Evolutionary conservation across 768 basidiomycete genomes (phyloP).

Genomic region (Kwoniella sp.): DNA sequence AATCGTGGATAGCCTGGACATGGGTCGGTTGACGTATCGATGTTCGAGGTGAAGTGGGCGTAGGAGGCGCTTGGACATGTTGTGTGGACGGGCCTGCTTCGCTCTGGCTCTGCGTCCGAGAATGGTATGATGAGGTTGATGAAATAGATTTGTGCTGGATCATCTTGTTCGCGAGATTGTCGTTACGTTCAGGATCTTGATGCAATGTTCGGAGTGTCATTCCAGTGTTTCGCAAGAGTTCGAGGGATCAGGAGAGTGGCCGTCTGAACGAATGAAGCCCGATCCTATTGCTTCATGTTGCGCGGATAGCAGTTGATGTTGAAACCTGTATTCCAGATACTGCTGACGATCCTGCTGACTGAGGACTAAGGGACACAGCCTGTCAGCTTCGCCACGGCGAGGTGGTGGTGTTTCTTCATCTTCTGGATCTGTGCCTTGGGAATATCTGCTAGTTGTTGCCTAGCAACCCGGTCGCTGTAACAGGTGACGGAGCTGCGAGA

Average conservation of each 20-base stretch:
- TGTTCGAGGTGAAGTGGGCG: constrained; percentile 1
- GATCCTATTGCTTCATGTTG: background rate
- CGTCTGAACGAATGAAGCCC: background rate
- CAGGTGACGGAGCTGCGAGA: too few relatives aligned
- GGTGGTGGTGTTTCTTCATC: background rate
- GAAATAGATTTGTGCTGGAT: constrained; percentile 14
- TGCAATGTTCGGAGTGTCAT: too few relatives aligned
- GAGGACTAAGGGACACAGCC: too few relatives aligned
- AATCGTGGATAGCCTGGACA: constrained; percentile 81
- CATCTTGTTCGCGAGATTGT: constrained; percentile 13
- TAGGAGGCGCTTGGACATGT: constrained; percentile 12
- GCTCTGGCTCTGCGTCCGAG: constrained; percentile 1
- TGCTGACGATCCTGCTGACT: too few relatives aligned
- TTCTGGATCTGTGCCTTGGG: background rate
- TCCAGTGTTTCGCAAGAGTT: too few relatives aligned
- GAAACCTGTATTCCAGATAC: too few relatives aligned
- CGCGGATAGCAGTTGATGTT: background rate
- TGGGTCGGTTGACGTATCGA: constrained; percentile 25
- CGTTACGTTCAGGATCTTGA: too few relatives aligned
- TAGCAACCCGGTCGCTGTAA: background rate
- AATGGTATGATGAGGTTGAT: constrained; percentile 18
- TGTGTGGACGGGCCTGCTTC: constrained; percentile 18
- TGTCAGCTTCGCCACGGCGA: background rate
- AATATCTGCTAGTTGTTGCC: background rate
- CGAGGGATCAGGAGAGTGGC: too few relatives aligned